Evolutionary conservation across 2,329 filamentous ascomycete species (phyloP).

Genomic region (Penicillium thymicola): DNA sequence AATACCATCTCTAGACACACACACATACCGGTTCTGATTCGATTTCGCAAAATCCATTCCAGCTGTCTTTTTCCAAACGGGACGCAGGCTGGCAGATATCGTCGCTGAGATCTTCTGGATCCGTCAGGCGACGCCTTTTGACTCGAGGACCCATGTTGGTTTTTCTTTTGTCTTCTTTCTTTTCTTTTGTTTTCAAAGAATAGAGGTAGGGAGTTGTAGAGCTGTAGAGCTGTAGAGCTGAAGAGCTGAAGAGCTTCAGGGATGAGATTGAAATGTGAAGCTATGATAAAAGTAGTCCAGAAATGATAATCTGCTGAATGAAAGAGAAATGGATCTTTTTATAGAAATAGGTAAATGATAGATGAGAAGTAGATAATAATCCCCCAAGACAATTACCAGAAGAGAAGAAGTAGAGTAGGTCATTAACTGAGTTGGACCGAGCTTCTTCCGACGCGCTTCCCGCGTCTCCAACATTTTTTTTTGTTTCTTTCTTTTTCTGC

Average conservation of each 20-base stretch:
- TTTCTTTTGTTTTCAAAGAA: too few relatives aligned
- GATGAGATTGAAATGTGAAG: not conserved
- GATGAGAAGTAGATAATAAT: not conserved
- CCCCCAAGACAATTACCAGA: too few relatives aligned
- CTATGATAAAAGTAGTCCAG: not conserved
- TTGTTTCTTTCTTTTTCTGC: constrained; percentile 14
- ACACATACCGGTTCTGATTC: constrained; percentile 79
- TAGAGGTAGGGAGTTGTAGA: not conserved
- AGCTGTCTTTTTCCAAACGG: constrained; percentile 39
- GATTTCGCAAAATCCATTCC: constrained; percentile 61
- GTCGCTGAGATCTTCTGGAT: constrained; percentile 21
- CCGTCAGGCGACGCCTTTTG: constrained; percentile 30
- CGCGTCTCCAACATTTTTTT: constrained; percentile 25
- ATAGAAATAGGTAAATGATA: not conserved
- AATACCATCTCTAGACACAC: constrained; percentile 19
- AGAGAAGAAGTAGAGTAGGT: not conserved
- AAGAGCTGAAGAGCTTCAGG: not conserved
- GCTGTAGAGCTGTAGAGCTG: not conserved
- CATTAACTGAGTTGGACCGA: constrained; percentile 22
- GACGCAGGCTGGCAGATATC: constrained; percentile 34
- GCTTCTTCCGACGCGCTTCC: constrained; percentile 27
- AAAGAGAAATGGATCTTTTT: not conserved
- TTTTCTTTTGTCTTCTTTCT: too few relatives aligned
- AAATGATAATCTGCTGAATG: not conserved
- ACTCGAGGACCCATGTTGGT: constrained; percentile 28